Base-by-base conservation (phyloP, 2,329 filamentous ascomycete genomes). In the Tolypocladium album region DNA sequence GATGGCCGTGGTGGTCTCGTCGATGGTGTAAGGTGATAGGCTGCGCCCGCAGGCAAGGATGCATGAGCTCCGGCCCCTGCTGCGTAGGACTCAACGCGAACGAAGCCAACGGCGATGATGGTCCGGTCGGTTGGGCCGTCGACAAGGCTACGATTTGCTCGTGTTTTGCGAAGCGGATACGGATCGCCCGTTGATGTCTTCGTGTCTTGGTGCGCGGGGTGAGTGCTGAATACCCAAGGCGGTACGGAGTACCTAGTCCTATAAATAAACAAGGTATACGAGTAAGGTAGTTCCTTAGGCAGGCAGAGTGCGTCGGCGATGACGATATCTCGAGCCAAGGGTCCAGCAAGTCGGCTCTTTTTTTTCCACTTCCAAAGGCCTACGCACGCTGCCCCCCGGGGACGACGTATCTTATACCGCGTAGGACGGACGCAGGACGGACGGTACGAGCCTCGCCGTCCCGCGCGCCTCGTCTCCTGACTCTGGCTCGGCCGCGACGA, bases 391-490 rank as follows among this genome's bases (percentile, higher is more conserved):
- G n/a, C n/a, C n/a, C 13, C 47, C 15, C 47, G 47, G 47, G 47
- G 27, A 52, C 27, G 47, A 34, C 47, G 27, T 13, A 45, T 59
- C 58, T 59, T 59, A 59, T 59, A 59, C 38, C 36, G 57, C 57
- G 9, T 45, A 38, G 36, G 36, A 40, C 36, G 34, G 38, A 40
- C 17, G 36, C 43, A 42, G 24, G 22, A 22, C 11, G 17, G 2
- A 52, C 60, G 57, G 57, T 57, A 53, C 60, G 60, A 58, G 42
- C 31, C 39, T 60, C 59, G 53, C 36, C 53, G 50, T 58, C 52
- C 56, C 52, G 56, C 39, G 56, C 47, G 47, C 56, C 31, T 56
- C 53, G 60, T 61, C 60, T 58, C 40, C 60, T 61, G 60, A 61
- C 60, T 61, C 22, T 36, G 57, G 20, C 52, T 56, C 31, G 59